Evolutionary conservation across 257 asterid genomes (phyloP).

Genomic region (Solanum rostratum): DNA sequence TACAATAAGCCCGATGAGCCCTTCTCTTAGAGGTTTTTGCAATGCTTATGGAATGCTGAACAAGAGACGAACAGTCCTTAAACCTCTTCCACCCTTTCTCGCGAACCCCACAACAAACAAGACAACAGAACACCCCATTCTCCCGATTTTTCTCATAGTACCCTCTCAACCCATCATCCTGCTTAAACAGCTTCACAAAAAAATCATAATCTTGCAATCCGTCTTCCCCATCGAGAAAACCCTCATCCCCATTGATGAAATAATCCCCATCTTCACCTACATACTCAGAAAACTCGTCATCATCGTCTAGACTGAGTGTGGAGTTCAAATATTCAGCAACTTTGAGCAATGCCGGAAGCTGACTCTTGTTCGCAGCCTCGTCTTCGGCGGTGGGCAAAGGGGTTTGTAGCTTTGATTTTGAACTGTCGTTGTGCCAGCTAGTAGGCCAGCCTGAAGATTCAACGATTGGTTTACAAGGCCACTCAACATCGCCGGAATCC

Average conservation of each 20-base stretch:
- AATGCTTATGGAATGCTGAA: conserved; percentile 47
- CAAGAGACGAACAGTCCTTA: conserved; percentile 56
- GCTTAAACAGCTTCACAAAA: conserved; percentile 38
- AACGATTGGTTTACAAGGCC: conserved; percentile 38
- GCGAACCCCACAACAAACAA: conserved; percentile 60
- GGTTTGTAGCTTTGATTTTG: conserved; percentile 9
- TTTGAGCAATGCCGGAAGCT: conserved; percentile 29
- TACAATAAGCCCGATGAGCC: conserved; percentile 61
- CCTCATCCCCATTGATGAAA: conserved; percentile 24
- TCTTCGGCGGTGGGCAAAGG: conserved; percentile 21
- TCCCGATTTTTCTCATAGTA: conserved; percentile 35
- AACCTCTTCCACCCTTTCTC: conserved; percentile 42
- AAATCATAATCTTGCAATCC: conserved; percentile 16
- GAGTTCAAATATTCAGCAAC: conserved; percentile 22
- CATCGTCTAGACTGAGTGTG: conserved; percentile 5
- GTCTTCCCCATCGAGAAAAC: background rate
- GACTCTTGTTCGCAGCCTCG: conserved; percentile 24
- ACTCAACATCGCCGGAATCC: conserved; percentile 23
- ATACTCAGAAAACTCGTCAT: conserved; percentile 16
- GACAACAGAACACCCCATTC: conserved; percentile 50
- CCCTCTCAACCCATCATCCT: conserved; percentile 36
- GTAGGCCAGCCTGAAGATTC: conserved; percentile 16
- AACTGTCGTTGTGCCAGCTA: conserved; percentile 16
- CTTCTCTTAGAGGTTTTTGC: conserved; percentile 41
- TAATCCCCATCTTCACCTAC: conserved; percentile 30